phyloP scores from a whole-genome alignment of 305 asterid genomes.

The Solanum hybrid region DNA sequence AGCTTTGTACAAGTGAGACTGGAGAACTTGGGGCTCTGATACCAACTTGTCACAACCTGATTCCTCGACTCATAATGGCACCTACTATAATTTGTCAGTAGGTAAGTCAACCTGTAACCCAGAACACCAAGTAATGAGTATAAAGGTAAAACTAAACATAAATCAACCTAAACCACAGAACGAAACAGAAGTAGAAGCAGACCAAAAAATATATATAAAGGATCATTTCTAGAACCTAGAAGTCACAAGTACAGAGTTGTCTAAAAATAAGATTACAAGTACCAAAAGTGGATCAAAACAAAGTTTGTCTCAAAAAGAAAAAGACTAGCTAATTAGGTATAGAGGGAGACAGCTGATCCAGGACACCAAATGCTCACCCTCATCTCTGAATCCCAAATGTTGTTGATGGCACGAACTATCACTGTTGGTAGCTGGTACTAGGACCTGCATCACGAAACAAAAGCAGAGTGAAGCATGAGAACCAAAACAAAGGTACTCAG shows the following conservation, averaged over 20 bases:
- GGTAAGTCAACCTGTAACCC: not conserved
- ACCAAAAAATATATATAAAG: not conserved
- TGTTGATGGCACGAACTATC: not conserved
- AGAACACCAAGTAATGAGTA: not conserved
- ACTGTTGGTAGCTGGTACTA: not conserved
- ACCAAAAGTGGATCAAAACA: not conserved
- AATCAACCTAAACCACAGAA: not conserved
- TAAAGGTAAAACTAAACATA: no score
- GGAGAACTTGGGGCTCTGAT: not conserved
- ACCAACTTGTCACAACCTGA: not conserved
- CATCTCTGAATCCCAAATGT: not conserved
- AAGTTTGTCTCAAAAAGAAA: not conserved
- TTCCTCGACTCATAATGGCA: not conserved
- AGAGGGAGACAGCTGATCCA: not conserved
- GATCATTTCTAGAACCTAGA: not conserved
- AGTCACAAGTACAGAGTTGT: not conserved
- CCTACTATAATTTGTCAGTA: not conserved
- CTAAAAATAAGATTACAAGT: no score
- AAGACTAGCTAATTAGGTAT: not conserved
- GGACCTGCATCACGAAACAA: not conserved
- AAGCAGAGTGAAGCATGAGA: not conserved
- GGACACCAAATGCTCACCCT: not conserved
- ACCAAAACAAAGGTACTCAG: not conserved
- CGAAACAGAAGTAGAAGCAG: no score
- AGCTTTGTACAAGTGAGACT: not conserved